phyloP scores from a whole-genome alignment of 2,329 filamentous ascomycete species.

The Nigrospora sphaerica region DNA sequence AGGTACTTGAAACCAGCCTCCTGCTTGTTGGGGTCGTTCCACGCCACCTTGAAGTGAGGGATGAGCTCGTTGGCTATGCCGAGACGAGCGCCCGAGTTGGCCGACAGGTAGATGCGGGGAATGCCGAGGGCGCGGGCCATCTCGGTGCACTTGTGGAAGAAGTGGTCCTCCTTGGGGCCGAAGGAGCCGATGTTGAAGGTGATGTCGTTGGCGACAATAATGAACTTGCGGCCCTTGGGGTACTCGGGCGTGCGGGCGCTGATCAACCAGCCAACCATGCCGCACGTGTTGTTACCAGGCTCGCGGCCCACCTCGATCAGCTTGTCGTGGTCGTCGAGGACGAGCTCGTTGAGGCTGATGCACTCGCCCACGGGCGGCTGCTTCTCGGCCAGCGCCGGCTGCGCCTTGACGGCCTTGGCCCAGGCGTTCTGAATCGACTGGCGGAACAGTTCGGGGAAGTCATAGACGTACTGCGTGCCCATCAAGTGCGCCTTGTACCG shows the following conservation, averaged over 20 bases:
- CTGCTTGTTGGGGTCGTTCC: conserved; percentile 78
- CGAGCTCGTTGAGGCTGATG: conserved; percentile 88
- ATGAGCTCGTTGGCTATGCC: conserved; percentile 96
- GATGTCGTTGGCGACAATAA: conserved; percentile 98
- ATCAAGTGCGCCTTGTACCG: conserved; percentile 98
- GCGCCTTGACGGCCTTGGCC: conserved; percentile 66
- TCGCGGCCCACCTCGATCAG: conserved; percentile 90
- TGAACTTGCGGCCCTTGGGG: conserved; percentile 81
- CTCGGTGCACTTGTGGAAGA: conserved; percentile 99
- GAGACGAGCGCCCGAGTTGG: conserved; percentile 96
- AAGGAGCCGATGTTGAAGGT: conserved; percentile 99
- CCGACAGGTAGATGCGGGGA: conserved; percentile 93
- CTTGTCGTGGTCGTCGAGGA: conserved; percentile 89
- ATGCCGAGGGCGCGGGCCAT: conserved; percentile 90
- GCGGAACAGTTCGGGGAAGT: conserved; percentile 98
- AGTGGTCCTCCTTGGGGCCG: conserved; percentile 90
- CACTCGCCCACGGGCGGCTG: conserved; percentile 83
- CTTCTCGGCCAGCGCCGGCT: conserved; percentile 68
- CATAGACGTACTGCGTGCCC: conserved; percentile 98
- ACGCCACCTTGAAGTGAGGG: conserved; percentile 93
- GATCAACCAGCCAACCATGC: conserved; percentile 98
- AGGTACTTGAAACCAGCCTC: conserved; percentile 94
- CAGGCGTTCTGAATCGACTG: conserved; percentile 96
- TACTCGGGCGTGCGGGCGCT: conserved; percentile 95
- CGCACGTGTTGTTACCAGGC: conserved; percentile 88